phyloP scores from a whole-genome alignment of 306 rosid species.

The Prunus armeniaca region DNA sequence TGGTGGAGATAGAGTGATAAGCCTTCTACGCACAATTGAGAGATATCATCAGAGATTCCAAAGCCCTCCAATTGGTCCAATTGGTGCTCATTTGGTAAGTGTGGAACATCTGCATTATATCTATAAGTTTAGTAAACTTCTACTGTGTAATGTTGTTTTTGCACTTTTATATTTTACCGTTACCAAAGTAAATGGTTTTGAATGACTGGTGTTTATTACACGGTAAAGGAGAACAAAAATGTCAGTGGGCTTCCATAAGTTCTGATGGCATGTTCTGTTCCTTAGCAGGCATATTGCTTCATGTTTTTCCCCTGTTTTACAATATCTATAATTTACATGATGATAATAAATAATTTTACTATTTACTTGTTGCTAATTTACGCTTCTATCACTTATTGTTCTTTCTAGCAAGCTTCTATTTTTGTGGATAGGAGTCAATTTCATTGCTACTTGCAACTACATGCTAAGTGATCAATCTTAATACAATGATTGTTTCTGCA shows the following conservation, averaged over 20 bases:
- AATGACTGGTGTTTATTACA: background rate
- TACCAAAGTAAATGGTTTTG: background rate
- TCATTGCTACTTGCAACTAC: too few relatives aligned
- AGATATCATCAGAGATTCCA: slow-evolving; percentile 52
- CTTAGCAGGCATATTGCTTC: too few relatives aligned
- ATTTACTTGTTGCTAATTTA: too few relatives aligned
- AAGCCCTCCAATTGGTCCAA: slow-evolving; percentile 85
- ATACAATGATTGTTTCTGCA: slow-evolving; percentile 31
- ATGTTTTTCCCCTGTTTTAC: too few relatives aligned
- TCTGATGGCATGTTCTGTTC: background rate
- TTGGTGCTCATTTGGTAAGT: slow-evolving; percentile 83
- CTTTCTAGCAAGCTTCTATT: too few relatives aligned
- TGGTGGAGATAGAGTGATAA: slow-evolving; percentile 72
- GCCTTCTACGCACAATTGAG: slow-evolving; percentile 62
- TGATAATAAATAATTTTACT: too few relatives aligned
- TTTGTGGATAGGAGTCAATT: too few relatives aligned
- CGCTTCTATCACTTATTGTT: too few relatives aligned
- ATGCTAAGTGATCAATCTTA: too few relatives aligned
- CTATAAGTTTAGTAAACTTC: background rate
- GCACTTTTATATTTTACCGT: background rate
- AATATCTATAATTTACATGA: too few relatives aligned
- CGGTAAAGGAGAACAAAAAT: background rate
- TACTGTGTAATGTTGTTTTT: background rate
- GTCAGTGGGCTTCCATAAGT: background rate
- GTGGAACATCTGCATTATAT: slow-evolving; percentile 7